These are phyloP conservation scores for Schizochytrium sp. DNA, from an alignment of 108 stramenopile genomes.

Conservation along the genomic window DNA sequence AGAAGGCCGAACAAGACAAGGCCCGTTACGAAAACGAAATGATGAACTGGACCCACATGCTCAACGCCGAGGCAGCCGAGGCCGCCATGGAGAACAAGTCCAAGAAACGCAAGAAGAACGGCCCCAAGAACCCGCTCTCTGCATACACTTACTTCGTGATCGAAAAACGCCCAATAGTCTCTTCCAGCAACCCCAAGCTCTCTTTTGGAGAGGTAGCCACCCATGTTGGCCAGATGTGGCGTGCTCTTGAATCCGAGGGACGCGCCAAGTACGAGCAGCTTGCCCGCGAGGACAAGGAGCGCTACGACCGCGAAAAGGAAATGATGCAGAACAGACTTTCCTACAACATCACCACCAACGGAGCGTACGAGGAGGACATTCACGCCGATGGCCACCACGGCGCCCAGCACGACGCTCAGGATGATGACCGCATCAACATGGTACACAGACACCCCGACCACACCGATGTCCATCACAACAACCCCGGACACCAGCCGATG, in stretches of 20 bases:
- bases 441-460: too few species aligned
- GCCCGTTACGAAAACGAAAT: constrained; percentile 60
- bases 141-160: constrained; percentile 54
- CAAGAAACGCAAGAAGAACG: constrained; percentile 42
- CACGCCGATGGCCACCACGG: background rate
- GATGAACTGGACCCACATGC: constrained; percentile 25
- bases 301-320: constrained; percentile 37
- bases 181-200: background rate
- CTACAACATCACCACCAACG: background rate
- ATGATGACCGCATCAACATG: too few species aligned
- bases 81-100: background rate
- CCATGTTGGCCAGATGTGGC: constrained; percentile 57
- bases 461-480: too few species aligned
- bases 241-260: background rate
- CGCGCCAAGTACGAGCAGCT: constrained; percentile 39
- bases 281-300: constrained; percentile 57
- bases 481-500: too few species aligned
- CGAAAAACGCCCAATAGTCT: constrained; percentile 31
- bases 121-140: constrained; percentile 60
- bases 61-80: constrained; percentile 41
- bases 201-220: constrained; percentile 52
- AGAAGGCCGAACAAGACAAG: constrained; percentile 59
- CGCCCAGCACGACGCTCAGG: background rate
- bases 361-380: background rate
- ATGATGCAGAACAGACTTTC: constrained; percentile 17